These are phyloP conservation scores for Pseudoscleropodium purum DNA, from an alignment of 225 moss, liverwort and hornwort species.

Conservation along the genomic window DNA sequence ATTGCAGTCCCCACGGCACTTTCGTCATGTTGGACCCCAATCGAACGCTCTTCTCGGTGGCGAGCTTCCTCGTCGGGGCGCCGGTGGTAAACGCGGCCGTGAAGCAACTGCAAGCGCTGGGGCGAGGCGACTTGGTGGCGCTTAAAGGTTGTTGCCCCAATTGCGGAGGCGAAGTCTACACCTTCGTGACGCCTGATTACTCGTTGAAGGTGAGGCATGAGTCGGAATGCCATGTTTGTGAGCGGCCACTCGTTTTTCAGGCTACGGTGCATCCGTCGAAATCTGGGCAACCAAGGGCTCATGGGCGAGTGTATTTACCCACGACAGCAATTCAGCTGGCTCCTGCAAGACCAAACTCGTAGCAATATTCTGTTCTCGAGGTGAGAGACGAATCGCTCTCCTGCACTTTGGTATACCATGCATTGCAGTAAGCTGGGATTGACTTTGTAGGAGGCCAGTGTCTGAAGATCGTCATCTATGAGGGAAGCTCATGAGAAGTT, in stretches of 20 bases:
- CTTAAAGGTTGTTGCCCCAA: constrained; percentile 72
- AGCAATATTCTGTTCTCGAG: neutral
- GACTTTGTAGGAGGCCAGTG: neutral
- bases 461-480: neutral
- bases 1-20: constrained; percentile 8
- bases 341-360: constrained; percentile 9
- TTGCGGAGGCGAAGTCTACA: constrained; percentile 77
- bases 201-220: constrained; percentile 42
- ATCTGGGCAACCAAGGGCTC: constrained; percentile 52
- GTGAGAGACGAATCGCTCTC: neutral
- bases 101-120: constrained; percentile 41
- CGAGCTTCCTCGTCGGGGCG: constrained; percentile 46
- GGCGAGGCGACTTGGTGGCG: constrained; percentile 64
- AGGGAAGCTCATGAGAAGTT: too few species aligned
- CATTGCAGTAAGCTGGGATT: neutral
- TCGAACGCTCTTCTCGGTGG: constrained; percentile 26
- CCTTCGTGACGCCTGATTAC: constrained; percentile 47
- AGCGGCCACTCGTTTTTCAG: constrained; percentile 50
- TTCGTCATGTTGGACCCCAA: constrained; percentile 9
- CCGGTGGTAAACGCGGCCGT: constrained; percentile 47
- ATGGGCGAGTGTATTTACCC: constrained; percentile 63
- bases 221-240: constrained; percentile 77
- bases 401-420: neutral
- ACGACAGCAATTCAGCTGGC: constrained; percentile 40
- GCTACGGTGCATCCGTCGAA: constrained; percentile 55